These are phyloP conservation scores for Cruciata laevipes DNA, from an alignment of 257 asterid genomes.

Conservation along the genomic window DNA sequence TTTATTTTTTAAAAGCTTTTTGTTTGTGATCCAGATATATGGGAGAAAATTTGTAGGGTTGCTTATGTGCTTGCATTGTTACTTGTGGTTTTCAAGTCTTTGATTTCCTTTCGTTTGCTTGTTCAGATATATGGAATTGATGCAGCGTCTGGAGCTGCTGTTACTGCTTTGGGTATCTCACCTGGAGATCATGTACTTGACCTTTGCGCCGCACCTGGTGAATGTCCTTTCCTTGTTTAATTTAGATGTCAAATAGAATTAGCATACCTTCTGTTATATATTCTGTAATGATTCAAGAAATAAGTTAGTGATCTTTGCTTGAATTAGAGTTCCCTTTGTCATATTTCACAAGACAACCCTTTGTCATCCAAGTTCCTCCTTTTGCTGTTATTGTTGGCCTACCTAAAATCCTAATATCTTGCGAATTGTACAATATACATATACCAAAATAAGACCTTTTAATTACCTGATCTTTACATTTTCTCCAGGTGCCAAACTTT, in stretches of 20 bases:
- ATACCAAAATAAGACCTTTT: not conserved
- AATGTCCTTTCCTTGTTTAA: conserved; percentile 7
- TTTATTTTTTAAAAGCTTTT: not conserved
- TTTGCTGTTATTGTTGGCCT: not conserved
- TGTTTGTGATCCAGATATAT: too few species aligned
- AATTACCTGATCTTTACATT: not conserved
- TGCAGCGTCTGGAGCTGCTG: conserved; percentile 99
- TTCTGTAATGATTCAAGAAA: not conserved
- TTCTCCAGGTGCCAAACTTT: conserved; percentile 85
- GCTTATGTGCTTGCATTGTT: not conserved
- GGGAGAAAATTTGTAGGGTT: not conserved
- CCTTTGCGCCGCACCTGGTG: conserved; percentile 98
- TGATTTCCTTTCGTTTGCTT: conserved; percentile 14
- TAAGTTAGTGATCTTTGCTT: not conserved
- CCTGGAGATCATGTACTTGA: conserved; percentile 87
- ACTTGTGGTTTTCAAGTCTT: not conserved
- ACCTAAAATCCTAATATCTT: too few species aligned
- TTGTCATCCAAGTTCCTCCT: too few species aligned
- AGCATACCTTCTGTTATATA: not conserved
- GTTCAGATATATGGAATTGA: conserved; percentile 92
- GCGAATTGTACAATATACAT: not conserved
- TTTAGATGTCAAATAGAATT: not conserved
- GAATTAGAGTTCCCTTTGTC: not conserved
- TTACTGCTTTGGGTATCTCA: conserved; percentile 61
- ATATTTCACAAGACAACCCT: not conserved